Percentiles rank a stretch among this genome's conserved stretches.
These are phyloP conservation scores for Takakia lepidozioides DNA, from an alignment of 225 moss, liverwort and hornwort species.

Conservation along the genomic window DNA sequence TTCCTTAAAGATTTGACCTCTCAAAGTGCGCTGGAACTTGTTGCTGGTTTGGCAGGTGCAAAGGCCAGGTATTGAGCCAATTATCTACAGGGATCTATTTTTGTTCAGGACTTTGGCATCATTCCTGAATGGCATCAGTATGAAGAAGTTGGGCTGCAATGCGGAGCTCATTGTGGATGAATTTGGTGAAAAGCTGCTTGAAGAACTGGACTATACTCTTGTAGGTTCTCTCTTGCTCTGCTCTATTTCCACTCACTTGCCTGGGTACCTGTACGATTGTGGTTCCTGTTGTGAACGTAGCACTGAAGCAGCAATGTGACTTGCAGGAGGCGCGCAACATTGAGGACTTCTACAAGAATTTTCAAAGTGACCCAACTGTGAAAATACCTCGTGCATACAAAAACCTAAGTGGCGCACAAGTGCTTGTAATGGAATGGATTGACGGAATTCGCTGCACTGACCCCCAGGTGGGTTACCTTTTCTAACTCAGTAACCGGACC, in stretches of 20 bases:
- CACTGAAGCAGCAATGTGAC: background rate
- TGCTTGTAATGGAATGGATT: slow-evolving; percentile 99
- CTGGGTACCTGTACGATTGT: too few species aligned
- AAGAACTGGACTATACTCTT: slow-evolving; percentile 87
- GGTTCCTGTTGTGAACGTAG: too few species aligned
- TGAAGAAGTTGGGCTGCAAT: slow-evolving; percentile 85
- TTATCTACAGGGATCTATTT: slow-evolving; percentile 91
- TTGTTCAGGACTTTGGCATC: slow-evolving; percentile 80
- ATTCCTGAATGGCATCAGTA: slow-evolving; percentile 69
- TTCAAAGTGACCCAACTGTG: slow-evolving; percentile 73
- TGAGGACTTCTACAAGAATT: slow-evolving; percentile 80
- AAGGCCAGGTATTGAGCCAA: slow-evolving; percentile 94
- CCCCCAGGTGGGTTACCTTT: slow-evolving; percentile 60
- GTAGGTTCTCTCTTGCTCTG: slow-evolving; percentile 24
- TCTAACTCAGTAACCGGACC: too few species aligned
- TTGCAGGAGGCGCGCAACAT: slow-evolving; percentile 91
- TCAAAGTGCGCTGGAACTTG: too few species aligned
- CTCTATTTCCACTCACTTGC: background rate
- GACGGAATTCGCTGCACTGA: slow-evolving; percentile 96
- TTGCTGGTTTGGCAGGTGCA: slow-evolving; percentile 94
- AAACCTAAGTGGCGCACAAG: slow-evolving; percentile 61
- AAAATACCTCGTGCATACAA: slow-evolving; percentile 83
- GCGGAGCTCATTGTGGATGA: slow-evolving; percentile 93
- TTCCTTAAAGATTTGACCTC: too few species aligned
- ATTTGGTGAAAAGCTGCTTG: slow-evolving; percentile 96